These are phyloP conservation scores for Xylariaceae sp. DNA, from an alignment of 2,329 filamentous ascomycete species.

Conservation along the genomic window DNA sequence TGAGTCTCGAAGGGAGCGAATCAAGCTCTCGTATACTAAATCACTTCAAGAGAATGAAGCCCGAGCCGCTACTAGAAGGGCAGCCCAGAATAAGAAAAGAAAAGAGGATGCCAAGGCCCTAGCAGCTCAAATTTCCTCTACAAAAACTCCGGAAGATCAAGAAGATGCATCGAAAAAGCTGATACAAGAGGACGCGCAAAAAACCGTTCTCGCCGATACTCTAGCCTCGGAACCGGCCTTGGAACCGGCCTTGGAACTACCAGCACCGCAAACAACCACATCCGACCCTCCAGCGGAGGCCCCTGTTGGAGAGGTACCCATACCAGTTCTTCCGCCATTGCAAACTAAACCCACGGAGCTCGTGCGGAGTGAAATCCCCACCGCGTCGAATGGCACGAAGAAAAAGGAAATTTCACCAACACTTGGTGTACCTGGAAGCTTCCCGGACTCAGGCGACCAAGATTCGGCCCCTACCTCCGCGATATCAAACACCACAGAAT, in stretches of 20 bases:
- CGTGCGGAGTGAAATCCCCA: constrained; percentile 13
- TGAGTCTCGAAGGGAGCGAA: constrained; percentile 72
- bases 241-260: too few relatives aligned
- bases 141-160: constrained; percentile 31
- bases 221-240: not conserved
- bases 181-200: constrained; percentile 6
- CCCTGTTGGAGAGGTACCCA: constrained; percentile 15
- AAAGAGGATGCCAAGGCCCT: constrained; percentile 41
- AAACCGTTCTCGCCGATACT: not conserved
- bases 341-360: constrained; percentile 21
- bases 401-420: constrained; percentile 52
- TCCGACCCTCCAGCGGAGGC: constrained; percentile 13
- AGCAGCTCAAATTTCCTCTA: constrained; percentile 39
- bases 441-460: constrained; percentile 41
- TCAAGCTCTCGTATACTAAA: constrained; percentile 78
- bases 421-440: constrained; percentile 60
- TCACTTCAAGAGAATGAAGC: constrained; percentile 71
- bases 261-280: constrained; percentile 4
- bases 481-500: constrained; percentile 59
- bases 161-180: constrained; percentile 17
- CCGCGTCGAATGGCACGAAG: not conserved
- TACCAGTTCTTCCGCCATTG: constrained; percentile 18
- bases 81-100: constrained; percentile 49
- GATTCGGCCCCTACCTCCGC: constrained; percentile 53
- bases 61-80: constrained; percentile 43